Evolutionary conservation across 2,329 filamentous ascomycete genomes (phyloP).

Genomic region (Pseudogymnoascus sp.): DNA sequence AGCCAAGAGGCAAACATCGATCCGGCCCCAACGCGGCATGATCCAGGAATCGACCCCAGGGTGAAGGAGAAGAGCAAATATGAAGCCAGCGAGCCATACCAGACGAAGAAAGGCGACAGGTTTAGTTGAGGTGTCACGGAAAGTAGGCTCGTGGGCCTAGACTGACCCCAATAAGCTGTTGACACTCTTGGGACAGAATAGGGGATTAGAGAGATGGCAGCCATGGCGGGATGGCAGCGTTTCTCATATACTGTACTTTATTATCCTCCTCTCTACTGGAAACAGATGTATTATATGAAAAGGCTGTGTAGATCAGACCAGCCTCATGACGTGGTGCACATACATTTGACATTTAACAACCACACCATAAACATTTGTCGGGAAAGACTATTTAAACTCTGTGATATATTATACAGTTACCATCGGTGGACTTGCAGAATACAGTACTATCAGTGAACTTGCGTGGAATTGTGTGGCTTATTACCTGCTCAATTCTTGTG

Average conservation of each 20-base stretch:
- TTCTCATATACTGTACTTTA: not conserved
- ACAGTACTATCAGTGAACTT: not conserved
- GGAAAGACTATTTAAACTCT: not conserved
- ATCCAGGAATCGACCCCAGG: slow-evolving; percentile 59
- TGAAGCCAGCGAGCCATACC: slow-evolving; percentile 68
- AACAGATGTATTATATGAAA: not conserved
- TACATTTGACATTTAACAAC: not conserved
- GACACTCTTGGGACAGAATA: not conserved
- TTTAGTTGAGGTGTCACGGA: slow-evolving; percentile 48
- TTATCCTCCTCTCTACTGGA: not conserved
- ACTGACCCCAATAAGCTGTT: not conserved
- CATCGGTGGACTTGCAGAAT: not conserved
- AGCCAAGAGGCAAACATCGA: slow-evolving; percentile 67
- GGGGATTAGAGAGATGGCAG: not conserved
- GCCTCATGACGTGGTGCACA: not conserved
- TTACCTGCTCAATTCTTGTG: not conserved
- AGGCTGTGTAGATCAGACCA: not conserved
- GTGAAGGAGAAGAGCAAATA: slow-evolving; percentile 80
- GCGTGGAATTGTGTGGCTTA: not conserved
- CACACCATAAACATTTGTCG: not conserved
- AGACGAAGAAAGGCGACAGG: slow-evolving; percentile 75
- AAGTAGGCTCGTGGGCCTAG: not conserved
- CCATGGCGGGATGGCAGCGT: not conserved
- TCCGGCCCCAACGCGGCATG: slow-evolving; percentile 79
- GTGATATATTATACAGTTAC: not conserved